These are phyloP conservation scores for Dentipellis fragilis DNA, from an alignment of 768 basidiomycete genomes.

Conservation along the genomic window DNA sequence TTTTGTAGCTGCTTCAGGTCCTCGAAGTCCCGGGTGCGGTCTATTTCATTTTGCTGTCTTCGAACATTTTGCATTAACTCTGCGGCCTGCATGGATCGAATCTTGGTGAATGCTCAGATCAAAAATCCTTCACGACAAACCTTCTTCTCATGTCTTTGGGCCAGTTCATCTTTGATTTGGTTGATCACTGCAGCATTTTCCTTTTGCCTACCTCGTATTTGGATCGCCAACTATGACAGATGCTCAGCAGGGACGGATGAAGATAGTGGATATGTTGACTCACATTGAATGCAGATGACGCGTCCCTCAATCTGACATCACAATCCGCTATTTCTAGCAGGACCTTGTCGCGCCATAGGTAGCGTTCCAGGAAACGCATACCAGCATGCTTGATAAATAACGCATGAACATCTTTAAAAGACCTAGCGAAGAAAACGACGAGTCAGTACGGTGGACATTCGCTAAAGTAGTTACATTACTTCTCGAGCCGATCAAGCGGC, in stretches of 20 bases:
- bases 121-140: constrained; percentile 27
- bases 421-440: constrained; percentile 16
- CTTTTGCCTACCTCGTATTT: constrained; percentile 25
- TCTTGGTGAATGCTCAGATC: constrained; percentile 10
- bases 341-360: constrained; percentile 66
- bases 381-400: constrained; percentile 51
- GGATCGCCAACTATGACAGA: constrained; percentile 34
- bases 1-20: constrained; percentile 52
- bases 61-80: constrained; percentile 18
- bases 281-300: constrained; percentile 46
- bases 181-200: too few relatives aligned
- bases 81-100: neutral
- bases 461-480: constrained; percentile 25
- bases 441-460: neutral
- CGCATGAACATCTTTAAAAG: constrained; percentile 33
- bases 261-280: constrained; percentile 7
- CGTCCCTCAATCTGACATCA: constrained; percentile 42
- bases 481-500: constrained; percentile 42
- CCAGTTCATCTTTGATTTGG: constrained; percentile 39
- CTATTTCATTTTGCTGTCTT: constrained; percentile 32
- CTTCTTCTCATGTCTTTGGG: constrained; percentile 26
- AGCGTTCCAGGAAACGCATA: constrained; percentile 69
- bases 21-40: constrained; percentile 40
- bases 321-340: constrained; percentile 40
- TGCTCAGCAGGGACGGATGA: neutral